Evolutionary conservation across 805 yeast genomes (phyloP).

Genomic region (Pichia nanzhaoensis): DNA sequence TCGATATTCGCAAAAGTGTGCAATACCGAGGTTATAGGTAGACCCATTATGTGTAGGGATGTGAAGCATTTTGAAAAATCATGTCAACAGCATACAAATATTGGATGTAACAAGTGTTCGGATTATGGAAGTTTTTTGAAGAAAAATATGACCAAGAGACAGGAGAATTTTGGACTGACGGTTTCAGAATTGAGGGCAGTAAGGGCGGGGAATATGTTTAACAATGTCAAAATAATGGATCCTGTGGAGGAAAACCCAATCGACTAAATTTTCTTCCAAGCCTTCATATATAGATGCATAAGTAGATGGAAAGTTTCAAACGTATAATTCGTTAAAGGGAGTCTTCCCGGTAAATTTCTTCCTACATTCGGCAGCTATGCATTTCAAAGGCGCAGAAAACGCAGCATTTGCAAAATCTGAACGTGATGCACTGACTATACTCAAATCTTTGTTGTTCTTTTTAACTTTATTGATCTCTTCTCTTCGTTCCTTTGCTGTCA

Average conservation of each 20-base stretch:
- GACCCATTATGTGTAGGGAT: not conserved
- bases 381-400: conserved; percentile 48
- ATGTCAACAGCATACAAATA: not conserved
- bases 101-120: conserved; percentile 8
- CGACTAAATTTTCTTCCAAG: too few species aligned
- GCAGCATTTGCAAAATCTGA: conserved; percentile 35
- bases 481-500: conserved; percentile 12
- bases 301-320: not conserved
- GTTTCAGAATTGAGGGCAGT: too few species aligned
- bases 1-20: too few species aligned
- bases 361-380: conserved; percentile 50
- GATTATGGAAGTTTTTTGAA: too few species aligned
- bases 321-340: conserved; percentile 48
- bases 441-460: conserved; percentile 18
- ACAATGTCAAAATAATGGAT: too few species aligned
- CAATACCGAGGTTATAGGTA: too few species aligned
- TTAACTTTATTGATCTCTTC: conserved; percentile 11
- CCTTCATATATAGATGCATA: too few species aligned
- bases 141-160: too few species aligned
- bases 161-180: too few species aligned
- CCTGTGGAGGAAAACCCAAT: too few species aligned
- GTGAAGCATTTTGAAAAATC: not conserved
- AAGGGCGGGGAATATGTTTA: too few species aligned
- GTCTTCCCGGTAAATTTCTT: conserved; percentile 38
- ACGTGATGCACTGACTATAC: conserved; percentile 15